Base-by-base conservation (phyloP, 2,329 filamentous ascomycete genomes). In the Drechmeria coniospora region DNA sequence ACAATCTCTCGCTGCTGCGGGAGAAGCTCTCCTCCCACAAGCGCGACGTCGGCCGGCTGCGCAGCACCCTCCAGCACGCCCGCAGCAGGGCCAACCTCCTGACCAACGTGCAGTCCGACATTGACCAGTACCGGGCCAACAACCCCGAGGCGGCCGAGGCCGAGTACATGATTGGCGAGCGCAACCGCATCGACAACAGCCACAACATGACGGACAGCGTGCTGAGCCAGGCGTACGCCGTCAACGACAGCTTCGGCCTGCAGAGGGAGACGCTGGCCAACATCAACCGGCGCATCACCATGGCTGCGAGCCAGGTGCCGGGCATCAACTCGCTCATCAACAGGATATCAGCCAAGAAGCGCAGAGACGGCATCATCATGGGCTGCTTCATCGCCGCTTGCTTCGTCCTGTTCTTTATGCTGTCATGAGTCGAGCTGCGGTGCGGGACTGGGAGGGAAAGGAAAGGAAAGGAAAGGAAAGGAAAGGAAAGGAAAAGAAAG, bases 111-210 rank as follows among this genome's bases (percentile, higher is more conserved):
- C 80, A 83, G 36, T 79, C 79, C 44, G 90, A 98, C 51, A 95
- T 95, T 52, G 70, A 83, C 51, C 75, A 82, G 30, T 94, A 93
- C 59, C 80, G 79, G 30, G 71, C 77, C 27, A 73, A 71, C 31
- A 90, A 92, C 49, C 81, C 82, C 7, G 79, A 72, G 41, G 74
- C 74, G 3, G 79, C 77, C 30, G 90, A 95, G 57, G 83, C 83
- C 25, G 87, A 98, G 35, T 98, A 95, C 61, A 94, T 98, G 86
- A 68, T 98, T 16, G 79, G 81, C 43, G 90, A 98, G 65, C 70
- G 90, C 28, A 61, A 65, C 36, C 71, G 80, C 37, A 73, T 98
- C 46, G 90, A 98, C 48, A 78, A 83, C 49, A 92, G 81, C 45
- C 79, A 95, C 54, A 79, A 73, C 41, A 75, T 92, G 63, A 78